Conservation (phyloP, 1,284 basidiomycete species). For the Apiotrichum gamsii region DNA sequence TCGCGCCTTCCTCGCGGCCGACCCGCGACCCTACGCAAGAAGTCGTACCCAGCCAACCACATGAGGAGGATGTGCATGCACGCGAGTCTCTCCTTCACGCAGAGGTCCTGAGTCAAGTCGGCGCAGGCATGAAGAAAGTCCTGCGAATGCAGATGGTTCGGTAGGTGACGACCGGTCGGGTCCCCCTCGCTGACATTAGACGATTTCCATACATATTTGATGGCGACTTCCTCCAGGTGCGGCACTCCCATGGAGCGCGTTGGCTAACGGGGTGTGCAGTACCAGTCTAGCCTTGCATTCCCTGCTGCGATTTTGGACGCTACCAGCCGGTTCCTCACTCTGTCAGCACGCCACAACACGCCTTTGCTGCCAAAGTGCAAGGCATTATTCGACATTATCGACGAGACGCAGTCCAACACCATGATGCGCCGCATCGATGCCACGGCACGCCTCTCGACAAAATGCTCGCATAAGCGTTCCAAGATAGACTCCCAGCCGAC, state of each 20-base stretch:
- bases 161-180: constrained; percentile 1
- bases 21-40: too few relatives aligned
- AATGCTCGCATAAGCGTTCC: neutral
- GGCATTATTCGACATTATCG: neutral
- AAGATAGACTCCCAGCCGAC: neutral
- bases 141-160: constrained; percentile 20
- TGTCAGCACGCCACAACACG: constrained; percentile 7
- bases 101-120: constrained; percentile 10
- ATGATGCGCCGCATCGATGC: neutral
- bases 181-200: constrained; percentile 11
- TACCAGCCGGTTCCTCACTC: constrained; percentile 12
- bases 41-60: too few relatives aligned
- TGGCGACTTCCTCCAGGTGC: constrained; percentile 4
- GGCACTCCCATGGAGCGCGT: too few relatives aligned
- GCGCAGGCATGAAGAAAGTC: constrained; percentile 13
- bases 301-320: constrained; percentile 13
- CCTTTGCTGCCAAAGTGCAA: constrained; percentile 1
- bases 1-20: too few relatives aligned
- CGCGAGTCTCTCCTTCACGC: too few relatives aligned
- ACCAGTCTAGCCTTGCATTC: neutral
- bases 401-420: neutral
- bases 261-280: too few relatives aligned
- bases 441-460: neutral
- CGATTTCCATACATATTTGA: constrained; percentile 28
- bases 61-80: neutral